Evolutionary conservation across 2,329 filamentous ascomycete genomes (phyloP).

Genomic region (Alternaria triticina): DNA sequence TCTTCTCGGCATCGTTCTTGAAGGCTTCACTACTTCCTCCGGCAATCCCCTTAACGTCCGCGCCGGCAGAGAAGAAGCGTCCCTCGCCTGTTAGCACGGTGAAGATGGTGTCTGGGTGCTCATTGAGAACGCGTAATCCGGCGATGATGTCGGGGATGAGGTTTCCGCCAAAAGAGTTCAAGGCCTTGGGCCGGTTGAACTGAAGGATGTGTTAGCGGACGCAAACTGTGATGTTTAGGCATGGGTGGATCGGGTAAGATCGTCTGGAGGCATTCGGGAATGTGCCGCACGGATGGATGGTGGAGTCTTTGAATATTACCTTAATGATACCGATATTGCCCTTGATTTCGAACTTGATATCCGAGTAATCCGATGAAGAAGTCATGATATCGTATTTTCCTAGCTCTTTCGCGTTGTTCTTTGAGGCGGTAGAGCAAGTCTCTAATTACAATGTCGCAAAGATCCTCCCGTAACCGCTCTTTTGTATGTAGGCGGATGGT

Average conservation of each 20-base stretch:
- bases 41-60: conserved; percentile 53
- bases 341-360: conserved; percentile 54
- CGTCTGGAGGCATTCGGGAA: not conserved
- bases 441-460: not conserved
- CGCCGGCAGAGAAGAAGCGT: conserved; percentile 58
- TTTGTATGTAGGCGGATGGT: not conserved
- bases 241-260: not conserved
- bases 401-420: not conserved
- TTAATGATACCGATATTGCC: conserved; percentile 56
- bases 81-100: conserved; percentile 60
- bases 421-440: not conserved
- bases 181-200: conserved; percentile 57
- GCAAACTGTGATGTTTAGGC: not conserved
- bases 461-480: not conserved
- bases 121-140: conserved; percentile 54
- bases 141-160: conserved; percentile 53
- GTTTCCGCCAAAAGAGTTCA: conserved; percentile 58
- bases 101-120: conserved; percentile 57
- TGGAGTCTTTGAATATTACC: conserved; percentile 29
- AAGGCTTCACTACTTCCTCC: not conserved
- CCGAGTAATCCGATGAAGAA: conserved; percentile 40
- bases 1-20: conserved; percentile 43
- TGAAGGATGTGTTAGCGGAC: conserved; percentile 10
- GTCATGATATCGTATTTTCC: conserved; percentile 26
- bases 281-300: not conserved